Conservation (phyloP, 345 rosid species). For the Gossypium sturtianum region DNA sequence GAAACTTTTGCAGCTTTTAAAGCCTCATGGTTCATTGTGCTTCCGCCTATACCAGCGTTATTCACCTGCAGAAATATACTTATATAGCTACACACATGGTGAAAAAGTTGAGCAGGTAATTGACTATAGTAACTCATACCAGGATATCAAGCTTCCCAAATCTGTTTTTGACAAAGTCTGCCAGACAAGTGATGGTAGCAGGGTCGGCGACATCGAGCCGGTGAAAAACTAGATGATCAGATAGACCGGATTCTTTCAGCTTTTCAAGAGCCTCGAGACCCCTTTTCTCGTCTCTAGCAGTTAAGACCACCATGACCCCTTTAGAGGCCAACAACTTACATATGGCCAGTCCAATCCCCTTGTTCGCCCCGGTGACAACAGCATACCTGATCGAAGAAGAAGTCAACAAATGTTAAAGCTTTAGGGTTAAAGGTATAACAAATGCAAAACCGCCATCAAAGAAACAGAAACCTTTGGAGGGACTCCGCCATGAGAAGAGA, state of each 20-base stretch:
- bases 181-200: slow-evolving; percentile 27
- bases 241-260: slow-evolving; percentile 27
- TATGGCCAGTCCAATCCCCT: slow-evolving; percentile 43
- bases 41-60: slow-evolving; percentile 41
- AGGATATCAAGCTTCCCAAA: slow-evolving; percentile 49
- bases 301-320: slow-evolving; percentile 30
- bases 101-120: too few species aligned
- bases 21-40: slow-evolving; percentile 19
- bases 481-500: not conserved
- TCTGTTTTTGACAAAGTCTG: slow-evolving; percentile 26
- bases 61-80: slow-evolving; percentile 30
- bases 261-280: slow-evolving; percentile 44
- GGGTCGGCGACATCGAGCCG: slow-evolving; percentile 42
- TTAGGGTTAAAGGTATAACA: not conserved
- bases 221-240: slow-evolving; percentile 33
- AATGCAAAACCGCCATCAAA: not conserved
- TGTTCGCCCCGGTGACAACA: slow-evolving; percentile 44
- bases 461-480: not conserved
- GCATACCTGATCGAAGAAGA: slow-evolving; percentile 25
- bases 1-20: slow-evolving; percentile 12
- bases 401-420: not conserved
- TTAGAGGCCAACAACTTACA: slow-evolving; percentile 31
- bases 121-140: slow-evolving; percentile 10
- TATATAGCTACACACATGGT: too few species aligned
- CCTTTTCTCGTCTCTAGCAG: slow-evolving; percentile 39